phyloP scores from a whole-genome alignment of 306 rosid genomes.

The Medicago lupulina region DNA sequence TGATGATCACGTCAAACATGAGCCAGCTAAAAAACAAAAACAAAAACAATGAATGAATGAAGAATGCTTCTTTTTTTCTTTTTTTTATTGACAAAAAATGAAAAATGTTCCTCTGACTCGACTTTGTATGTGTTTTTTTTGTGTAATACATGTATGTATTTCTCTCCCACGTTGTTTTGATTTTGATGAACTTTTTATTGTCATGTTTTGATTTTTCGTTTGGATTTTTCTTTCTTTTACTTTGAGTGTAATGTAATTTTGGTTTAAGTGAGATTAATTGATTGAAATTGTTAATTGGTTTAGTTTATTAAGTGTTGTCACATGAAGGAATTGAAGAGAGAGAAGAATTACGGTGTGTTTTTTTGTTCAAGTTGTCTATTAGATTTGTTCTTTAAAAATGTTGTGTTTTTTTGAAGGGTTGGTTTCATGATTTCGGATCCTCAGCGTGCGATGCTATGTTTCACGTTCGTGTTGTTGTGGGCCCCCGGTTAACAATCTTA shows the following conservation, averaged over 20 bases:
- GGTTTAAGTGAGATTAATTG: background rate
- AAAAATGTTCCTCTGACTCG: constrained; percentile 40
- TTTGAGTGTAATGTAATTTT: background rate
- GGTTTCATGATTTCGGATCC: constrained; percentile 51
- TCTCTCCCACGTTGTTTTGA: constrained; percentile 39
- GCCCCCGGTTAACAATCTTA: constrained; percentile 28
- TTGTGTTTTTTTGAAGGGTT: constrained; percentile 9
- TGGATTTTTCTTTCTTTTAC: background rate
- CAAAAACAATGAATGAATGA: constrained; percentile 20
- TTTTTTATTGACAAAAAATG: background rate
- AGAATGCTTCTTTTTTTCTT: constrained; percentile 11
- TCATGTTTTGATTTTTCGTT: constrained; percentile 28
- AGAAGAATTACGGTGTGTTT: constrained; percentile 37
- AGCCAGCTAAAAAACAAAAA: constrained; percentile 41
- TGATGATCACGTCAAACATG: constrained; percentile 52
- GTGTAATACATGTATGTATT: background rate
- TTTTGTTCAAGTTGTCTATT: constrained; percentile 35
- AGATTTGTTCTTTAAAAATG: constrained; percentile 35
- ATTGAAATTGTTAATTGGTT: background rate
- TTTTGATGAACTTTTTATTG: constrained; percentile 52
- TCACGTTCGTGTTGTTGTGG: constrained; percentile 52
- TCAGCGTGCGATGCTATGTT: constrained; percentile 49
- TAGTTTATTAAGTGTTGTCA: background rate
- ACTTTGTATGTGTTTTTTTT: constrained; percentile 6
- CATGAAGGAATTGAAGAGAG: constrained; percentile 24